Evolutionary conservation across 2,329 filamentous ascomycete species (phyloP).

Genomic region (Ophiocordyceps camponoti-rufipedis): DNA sequence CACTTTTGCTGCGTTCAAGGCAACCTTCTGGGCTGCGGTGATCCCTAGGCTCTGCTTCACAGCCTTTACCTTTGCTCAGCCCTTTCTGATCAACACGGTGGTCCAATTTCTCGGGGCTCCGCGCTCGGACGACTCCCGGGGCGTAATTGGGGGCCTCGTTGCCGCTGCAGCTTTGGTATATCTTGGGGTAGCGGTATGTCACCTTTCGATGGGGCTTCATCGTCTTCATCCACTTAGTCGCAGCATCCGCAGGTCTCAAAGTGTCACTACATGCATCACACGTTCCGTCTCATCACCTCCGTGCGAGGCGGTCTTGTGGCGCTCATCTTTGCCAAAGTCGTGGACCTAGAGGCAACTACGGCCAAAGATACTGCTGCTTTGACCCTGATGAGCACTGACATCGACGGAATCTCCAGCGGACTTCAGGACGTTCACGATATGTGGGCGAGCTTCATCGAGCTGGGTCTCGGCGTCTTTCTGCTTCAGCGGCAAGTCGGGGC

Average conservation of each 20-base stretch:
- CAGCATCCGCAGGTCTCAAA: neutral
- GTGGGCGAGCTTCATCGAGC: conserved; percentile 22
- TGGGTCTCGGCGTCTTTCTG: conserved; percentile 22
- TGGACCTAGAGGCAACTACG: conserved; percentile 8
- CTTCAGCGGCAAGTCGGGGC: conserved; percentile 7
- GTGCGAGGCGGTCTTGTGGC: conserved; percentile 14
- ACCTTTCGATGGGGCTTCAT: neutral
- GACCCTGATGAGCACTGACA: conserved; percentile 29
- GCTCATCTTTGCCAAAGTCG: conserved; percentile 10
- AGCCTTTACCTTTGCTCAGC: neutral
- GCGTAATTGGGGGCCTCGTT: neutral
- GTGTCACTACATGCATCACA: conserved; percentile 18
- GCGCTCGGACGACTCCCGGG: neutral
- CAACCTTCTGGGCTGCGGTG: neutral
- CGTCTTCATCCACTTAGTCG: neutral
- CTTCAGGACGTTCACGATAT: conserved; percentile 18
- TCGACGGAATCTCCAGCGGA: conserved; percentile 21
- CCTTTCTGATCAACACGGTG: neutral
- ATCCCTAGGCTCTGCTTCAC: neutral
- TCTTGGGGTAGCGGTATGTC: neutral
- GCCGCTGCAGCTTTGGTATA: neutral
- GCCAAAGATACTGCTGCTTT: conserved; percentile 19
- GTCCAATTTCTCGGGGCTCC: neutral
- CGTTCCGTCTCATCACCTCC: conserved; percentile 13
- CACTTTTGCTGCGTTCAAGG: neutral